Evolutionary conservation across 331 rosid species (phyloP), one percentile per base, ranked within the genome.

Genomic region (Phaseolus coccineus): DNA sequence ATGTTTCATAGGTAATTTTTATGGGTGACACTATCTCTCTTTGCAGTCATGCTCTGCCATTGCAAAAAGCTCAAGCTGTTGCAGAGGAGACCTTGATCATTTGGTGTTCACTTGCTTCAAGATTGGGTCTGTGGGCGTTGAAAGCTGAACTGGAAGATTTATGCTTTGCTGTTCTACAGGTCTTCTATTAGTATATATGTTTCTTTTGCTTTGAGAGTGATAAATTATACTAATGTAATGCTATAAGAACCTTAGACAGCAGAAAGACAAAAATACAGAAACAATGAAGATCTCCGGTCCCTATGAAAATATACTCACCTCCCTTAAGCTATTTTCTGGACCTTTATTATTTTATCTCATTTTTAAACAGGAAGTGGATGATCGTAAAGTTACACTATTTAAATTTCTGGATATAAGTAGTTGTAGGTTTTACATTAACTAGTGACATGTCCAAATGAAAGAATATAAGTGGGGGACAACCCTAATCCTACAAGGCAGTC

Each of bases 81-180:
- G 97, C 98, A 58, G 90, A 84, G 85, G 98, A 94, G 88, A 94
- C 98, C 79, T 89, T 94, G 78, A 91, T 88, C 71, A 88, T 94
- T 82, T 94, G 98, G 98, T 92, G 98, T 71, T 92, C 97, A 48
- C 98, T 94, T 82, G 98, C 98, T 70, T 92, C 97, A 79, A 88
- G 94, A 85, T 86, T 95, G 89, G 98, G 98, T 72, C 87, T 95
- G 74, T 95, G 98, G 97, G 94, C 97, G 3, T 80, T 95, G 93
- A 91, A 93, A 92, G 96, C 96, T 70, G 97, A 95, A 87, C 83
- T 92, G 35, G 98, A 95, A 88, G 98, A 95, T 90, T 89, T 91
- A 67, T 91, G 98, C 81, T 95, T 95, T 81, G 97, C 97, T 59
- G 97, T 95, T 81, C 94, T 95, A 81, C 93, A 95, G 97, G 98